Conservation (phyloP, 306 rosid genomes). For the Rubus idaeus region DNA sequence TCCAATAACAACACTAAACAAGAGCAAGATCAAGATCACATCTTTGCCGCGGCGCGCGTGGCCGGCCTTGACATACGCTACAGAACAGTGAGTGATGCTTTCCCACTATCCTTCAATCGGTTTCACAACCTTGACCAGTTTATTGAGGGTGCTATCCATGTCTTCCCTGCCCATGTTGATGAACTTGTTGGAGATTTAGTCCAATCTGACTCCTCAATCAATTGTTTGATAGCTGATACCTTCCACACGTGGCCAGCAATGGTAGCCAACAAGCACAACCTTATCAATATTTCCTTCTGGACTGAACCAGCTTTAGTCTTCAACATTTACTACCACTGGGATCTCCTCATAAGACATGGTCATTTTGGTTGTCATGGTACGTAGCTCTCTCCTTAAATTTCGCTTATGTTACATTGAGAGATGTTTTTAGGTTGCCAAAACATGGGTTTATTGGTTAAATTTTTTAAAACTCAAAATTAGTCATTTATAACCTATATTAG, state of each 20-base stretch:
- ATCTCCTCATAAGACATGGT: conserved; percentile 29
- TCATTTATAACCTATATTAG: too few relatives aligned
- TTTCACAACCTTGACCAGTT: conserved; percentile 18
- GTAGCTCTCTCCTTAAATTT: background rate
- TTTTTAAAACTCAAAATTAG: too few relatives aligned
- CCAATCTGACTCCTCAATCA: conserved; percentile 24
- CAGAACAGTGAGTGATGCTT: conserved; percentile 30
- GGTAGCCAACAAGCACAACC: conserved; percentile 32
- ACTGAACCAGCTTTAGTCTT: conserved; percentile 35
- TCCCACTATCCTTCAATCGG: conserved; percentile 28
- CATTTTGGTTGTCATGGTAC: conserved; percentile 33
- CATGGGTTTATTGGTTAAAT: too few relatives aligned
- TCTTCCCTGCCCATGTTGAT: conserved; percentile 34
- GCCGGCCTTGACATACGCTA: conserved; percentile 34
- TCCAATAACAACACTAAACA: background rate
- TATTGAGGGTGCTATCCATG: background rate
- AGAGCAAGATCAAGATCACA: conserved; percentile 11
- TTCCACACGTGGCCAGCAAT: conserved; percentile 15
- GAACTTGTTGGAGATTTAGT: conserved; percentile 30
- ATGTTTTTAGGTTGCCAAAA: background rate
- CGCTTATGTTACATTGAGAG: background rate
- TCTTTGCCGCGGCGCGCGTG: conserved; percentile 25
- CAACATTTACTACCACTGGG: conserved; percentile 30
- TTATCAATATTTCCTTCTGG: conserved; percentile 40
- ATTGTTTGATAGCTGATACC: conserved; percentile 37